Conservation (phyloP, 805 yeast species). For the Barnettozyma siamensis region DNA sequence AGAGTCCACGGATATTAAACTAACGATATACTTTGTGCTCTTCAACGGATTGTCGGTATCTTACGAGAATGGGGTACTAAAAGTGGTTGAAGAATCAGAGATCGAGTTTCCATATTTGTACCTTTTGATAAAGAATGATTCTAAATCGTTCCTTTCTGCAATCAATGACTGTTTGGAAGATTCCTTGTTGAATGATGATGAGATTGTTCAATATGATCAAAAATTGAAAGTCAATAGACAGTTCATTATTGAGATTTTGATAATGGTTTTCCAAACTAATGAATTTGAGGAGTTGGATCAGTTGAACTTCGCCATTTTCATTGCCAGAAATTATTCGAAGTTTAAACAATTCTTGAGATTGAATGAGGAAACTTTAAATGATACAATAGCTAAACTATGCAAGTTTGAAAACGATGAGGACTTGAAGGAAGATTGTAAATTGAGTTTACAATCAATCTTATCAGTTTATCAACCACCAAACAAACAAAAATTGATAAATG, state of each 20-base stretch:
- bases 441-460: constrained; percentile 67
- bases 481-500: constrained; percentile 40
- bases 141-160: constrained; percentile 56
- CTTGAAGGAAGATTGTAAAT: constrained; percentile 55
- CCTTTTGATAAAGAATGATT: constrained; percentile 46
- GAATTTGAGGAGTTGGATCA: constrained; percentile 26
- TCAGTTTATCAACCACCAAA: constrained; percentile 60
- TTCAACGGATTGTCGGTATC: constrained; percentile 49
- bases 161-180: constrained; percentile 85
- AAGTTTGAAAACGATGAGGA: constrained; percentile 24
- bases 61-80: constrained; percentile 20
- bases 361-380: constrained; percentile 50
- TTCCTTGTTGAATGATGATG: constrained; percentile 60
- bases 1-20: constrained; percentile 39
- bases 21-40: constrained; percentile 46
- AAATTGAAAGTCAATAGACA: constrained; percentile 55
- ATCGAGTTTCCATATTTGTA: constrained; percentile 66
- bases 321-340: constrained; percentile 79
- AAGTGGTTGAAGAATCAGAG: constrained; percentile 27
- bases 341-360: constrained; percentile 76
- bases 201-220: constrained; percentile 23
- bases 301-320: constrained; percentile 53
- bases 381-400: constrained; percentile 47
- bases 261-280: constrained; percentile 47
- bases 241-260: constrained; percentile 64